Conservation (phyloP, 495 filamentous ascomycete species). For the Astrothelium macrocarpum region DNA sequence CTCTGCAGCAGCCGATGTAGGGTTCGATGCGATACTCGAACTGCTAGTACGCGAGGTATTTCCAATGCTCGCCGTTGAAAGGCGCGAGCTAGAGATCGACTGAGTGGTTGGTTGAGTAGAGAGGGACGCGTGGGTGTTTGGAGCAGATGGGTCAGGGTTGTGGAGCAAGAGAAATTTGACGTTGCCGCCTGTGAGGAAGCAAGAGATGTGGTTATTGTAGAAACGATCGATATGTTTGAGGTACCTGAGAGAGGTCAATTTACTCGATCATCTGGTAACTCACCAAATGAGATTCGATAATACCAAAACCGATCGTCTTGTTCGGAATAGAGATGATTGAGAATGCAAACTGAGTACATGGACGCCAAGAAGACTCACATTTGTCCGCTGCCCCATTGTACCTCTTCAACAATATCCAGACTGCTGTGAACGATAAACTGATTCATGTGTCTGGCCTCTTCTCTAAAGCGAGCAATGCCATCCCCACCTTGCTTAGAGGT, state of each 20-base stretch:
- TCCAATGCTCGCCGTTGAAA: conserved; percentile 9
- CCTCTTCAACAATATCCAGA: conserved; percentile 88
- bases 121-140: conserved; percentile 24
- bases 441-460: conserved; percentile 84
- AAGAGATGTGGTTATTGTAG: conserved; percentile 80
- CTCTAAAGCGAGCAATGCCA: conserved; percentile 75
- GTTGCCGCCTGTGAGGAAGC: conserved; percentile 77
- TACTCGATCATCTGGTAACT: too few relatives aligned
- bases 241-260: conserved; percentile 49
- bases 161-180: conserved; percentile 86
- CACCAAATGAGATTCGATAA: too few relatives aligned
- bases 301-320: too few relatives aligned
- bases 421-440: conserved; percentile 92
- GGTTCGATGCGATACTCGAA: conserved; percentile 62
- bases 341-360: background rate
- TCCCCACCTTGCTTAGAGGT: conserved; percentile 90
- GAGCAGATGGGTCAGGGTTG: conserved; percentile 49
- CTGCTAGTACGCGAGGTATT: conserved; percentile 10
- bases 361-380: conserved; percentile 43
- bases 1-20: conserved; percentile 76
- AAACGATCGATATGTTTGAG: conserved; percentile 92
- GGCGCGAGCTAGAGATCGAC: conserved; percentile 22
- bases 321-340: background rate
- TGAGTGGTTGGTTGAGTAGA: conserved; percentile 28
- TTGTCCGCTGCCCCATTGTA: conserved; percentile 76